Base-by-base conservation (phyloP, 768 basidiomycete genomes). In the Agaricus sinodeliciosus region DNA sequence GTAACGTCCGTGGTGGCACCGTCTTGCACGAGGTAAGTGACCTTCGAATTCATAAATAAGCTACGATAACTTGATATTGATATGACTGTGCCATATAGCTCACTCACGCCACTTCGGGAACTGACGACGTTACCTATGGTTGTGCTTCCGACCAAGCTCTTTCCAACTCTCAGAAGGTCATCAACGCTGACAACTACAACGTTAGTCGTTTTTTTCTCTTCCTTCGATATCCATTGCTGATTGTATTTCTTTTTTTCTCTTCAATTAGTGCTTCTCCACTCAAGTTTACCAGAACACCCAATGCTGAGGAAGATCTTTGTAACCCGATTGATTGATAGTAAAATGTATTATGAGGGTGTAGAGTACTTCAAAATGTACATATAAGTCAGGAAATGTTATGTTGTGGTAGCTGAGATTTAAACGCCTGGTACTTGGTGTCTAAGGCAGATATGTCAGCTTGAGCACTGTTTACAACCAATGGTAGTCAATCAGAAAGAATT, bases 131-230 rank as follows among this genome's bases (percentile, higher is more conserved):
- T 31, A 64, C 56, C 42, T 74, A 75, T 55, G 72, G 73, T 16
- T 75, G 73, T 56, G 55, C 70, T 44, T 59, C 61, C 41, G 72
- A 76, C 59, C 71, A 74, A 62, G 63, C 58, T 11, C 69, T 70
- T 51, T 65, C 70, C 41, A 68, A 65, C 25, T 54, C 67, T 1
- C 60, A 70, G 49, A 56, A 67, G 18, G 43, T 67, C 16, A 45
- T 39, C 48, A 76, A 78, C 58, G 75, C 75, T 13, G 76, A 78
- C 57, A 76, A 72, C 66, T 76, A 65, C 67, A 76, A 78, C 59
- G 72, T 75, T 57, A 31, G 72, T 58, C 0, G 6, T 28, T 19
- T 31, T 44, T 13, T 22, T 22, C 28, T 19, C 15, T 49, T 26
- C n/a, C 48, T 25, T 47, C 1, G n/a, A 36, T 26, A 18, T 13